A percentile compares a stretch with the other conserved stretches of the same genome.
Evolutionary conservation across 1,284 basidiomycete genomes (phyloP).

Genomic region (Gymnopus androsaceus): DNA sequence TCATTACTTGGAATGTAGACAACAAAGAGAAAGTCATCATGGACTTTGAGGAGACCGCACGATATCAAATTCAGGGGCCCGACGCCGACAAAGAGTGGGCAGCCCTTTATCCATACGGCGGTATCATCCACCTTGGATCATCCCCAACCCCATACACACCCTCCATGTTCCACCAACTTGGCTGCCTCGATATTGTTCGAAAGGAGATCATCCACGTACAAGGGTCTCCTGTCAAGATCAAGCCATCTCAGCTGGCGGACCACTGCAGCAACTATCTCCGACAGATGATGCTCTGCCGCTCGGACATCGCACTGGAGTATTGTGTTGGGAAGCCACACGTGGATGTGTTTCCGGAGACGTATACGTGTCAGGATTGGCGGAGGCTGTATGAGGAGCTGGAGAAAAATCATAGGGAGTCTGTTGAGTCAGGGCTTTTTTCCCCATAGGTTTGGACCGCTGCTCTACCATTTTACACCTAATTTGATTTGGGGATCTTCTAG

Average conservation of each 20-base stretch:
- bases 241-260: neutral
- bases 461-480: no score
- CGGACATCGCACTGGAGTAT: conserved; percentile 17
- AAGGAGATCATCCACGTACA: conserved; percentile 1
- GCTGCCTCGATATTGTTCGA: conserved; percentile 28
- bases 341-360: neutral
- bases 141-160: conserved; percentile 20
- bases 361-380: neutral
- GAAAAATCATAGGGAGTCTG: no score
- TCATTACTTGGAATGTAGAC: neutral
- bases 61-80: conserved; percentile 21
- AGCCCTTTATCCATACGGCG: conserved; percentile 15
- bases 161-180: conserved; percentile 27
- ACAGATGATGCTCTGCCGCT: conserved; percentile 24
- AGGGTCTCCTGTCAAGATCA: neutral
- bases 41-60: conserved; percentile 19
- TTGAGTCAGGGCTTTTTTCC: no score
- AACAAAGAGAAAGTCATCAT: conserved; percentile 10
- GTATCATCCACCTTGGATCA: conserved; percentile 20
- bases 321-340: neutral
- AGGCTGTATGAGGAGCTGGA: neutral
- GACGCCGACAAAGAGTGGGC: conserved; percentile 21
- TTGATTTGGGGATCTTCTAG: no score
- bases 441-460: no score
- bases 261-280: conserved; percentile 29